These are phyloP conservation scores for Nemania bipapillata DNA, from an alignment of 2,329 filamentous ascomycete genomes.

Conservation along the genomic window DNA sequence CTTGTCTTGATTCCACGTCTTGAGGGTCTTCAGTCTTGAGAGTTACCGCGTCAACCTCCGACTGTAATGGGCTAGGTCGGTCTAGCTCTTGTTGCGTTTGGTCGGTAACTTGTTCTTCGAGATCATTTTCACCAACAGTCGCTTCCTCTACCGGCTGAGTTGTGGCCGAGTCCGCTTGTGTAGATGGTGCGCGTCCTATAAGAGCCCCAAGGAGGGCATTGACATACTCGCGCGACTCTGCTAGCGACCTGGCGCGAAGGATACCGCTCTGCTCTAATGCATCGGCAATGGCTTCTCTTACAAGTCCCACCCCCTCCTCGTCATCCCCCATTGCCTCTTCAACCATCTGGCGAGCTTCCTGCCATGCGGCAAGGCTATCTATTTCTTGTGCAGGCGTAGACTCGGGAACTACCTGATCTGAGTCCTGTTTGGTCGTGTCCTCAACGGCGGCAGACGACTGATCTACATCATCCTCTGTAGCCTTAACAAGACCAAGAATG, in stretches of 20 bases:
- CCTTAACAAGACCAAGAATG: conserved; percentile 63
- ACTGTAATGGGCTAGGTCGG: neutral
- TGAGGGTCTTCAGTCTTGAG: conserved; percentile 3
- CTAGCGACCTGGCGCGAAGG: conserved; percentile 57
- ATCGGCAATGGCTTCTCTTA: conserved; percentile 65
- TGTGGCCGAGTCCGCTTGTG: conserved; percentile 12
- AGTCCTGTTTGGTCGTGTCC: conserved; percentile 11
- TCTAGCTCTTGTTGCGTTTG: conserved; percentile 12
- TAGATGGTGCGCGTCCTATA: conserved; percentile 48
- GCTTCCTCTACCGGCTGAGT: conserved; percentile 26
- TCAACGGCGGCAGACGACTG: conserved; percentile 38
- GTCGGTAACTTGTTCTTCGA: conserved; percentile 12
- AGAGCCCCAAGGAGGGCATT: conserved; percentile 63
- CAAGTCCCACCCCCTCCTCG: conserved; percentile 62
- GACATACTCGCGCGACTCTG: conserved; percentile 61
- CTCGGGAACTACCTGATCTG: conserved; percentile 10
- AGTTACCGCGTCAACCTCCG: neutral
- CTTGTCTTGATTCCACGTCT: neutral
- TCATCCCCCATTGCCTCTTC: conserved; percentile 69
- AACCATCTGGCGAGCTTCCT: conserved; percentile 65
- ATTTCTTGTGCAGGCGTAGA: conserved; percentile 41
- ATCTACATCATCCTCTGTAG: conserved; percentile 44
- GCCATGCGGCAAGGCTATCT: conserved; percentile 60
- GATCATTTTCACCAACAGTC: conserved; percentile 25
- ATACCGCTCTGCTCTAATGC: conserved; percentile 67